A percentile compares a stretch with the other conserved stretches of the same genome.
These are phyloP conservation scores for Populus hybrid DNA, from an alignment of 441 rosid genomes.

Conservation along the genomic window DNA sequence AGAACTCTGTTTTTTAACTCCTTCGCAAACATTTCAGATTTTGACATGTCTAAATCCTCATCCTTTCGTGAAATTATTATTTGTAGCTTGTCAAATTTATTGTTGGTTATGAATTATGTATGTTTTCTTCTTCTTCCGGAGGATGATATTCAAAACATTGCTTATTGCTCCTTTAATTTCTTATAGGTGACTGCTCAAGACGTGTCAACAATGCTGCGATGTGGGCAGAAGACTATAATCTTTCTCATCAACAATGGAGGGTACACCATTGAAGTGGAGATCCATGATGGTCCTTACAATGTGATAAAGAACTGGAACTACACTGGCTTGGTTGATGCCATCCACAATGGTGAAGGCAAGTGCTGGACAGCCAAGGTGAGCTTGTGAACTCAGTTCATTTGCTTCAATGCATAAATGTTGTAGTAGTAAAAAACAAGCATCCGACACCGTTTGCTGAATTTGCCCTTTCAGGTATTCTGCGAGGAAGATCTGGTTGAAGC, in stretches of 20 bases:
- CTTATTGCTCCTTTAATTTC: background rate
- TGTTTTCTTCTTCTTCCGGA: background rate
- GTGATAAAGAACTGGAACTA: no score
- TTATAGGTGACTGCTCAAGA: no score
- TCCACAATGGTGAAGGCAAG: no score
- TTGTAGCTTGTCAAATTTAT: background rate
- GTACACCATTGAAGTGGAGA: no score
- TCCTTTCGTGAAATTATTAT: background rate
- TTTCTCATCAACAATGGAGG: no score
- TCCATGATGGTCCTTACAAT: no score
- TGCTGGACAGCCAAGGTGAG: no score
- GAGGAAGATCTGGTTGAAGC: slow-evolving; percentile 81
- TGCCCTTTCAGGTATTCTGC: slow-evolving; percentile 41
- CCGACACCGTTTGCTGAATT: background rate
- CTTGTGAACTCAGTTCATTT: background rate
- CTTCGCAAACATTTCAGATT: background rate
- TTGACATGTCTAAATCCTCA: background rate
- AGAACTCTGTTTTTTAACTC: background rate
- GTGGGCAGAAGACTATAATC: no score
- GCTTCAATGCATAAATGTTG: background rate
- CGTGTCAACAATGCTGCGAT: no score
- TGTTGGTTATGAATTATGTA: background rate
- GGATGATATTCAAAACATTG: background rate
- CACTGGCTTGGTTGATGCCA: no score
- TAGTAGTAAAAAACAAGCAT: background rate